These are phyloP conservation scores for Nigrospora osmanthi DNA, from an alignment of 2,329 filamentous ascomycete genomes.

Conservation along the genomic window DNA sequence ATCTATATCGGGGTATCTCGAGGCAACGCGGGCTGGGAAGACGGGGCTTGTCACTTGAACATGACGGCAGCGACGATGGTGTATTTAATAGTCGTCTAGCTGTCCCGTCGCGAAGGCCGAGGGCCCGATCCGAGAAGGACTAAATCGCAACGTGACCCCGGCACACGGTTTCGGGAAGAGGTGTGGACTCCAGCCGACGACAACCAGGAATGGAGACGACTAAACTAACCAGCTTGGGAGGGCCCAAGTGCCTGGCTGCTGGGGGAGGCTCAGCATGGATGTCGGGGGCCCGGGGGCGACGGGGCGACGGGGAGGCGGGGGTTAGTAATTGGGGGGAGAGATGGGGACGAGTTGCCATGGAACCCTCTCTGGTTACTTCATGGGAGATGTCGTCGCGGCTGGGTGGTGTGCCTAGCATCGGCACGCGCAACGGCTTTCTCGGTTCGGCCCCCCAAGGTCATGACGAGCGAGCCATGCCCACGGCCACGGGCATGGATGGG, in stretches of 20 bases:
- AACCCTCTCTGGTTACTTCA: constrained; percentile 4
- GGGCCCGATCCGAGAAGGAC: not conserved
- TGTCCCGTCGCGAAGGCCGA: not conserved
- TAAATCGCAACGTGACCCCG: not conserved
- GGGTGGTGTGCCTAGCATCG: not conserved
- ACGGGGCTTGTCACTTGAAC: not conserved
- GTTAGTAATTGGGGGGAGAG: not conserved
- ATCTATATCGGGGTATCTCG: constrained; percentile 1
- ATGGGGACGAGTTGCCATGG: constrained; percentile 4
- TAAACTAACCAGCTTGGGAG: not conserved
- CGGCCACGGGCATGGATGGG: too few species aligned
- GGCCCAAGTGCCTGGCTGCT: not conserved
- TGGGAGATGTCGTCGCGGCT: too few species aligned
- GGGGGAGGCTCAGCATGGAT: not conserved
- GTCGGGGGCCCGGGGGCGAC: not conserved
- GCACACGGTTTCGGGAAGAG: not conserved
- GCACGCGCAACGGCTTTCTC: too few species aligned
- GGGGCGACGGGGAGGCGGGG: not conserved
- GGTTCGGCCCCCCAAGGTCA: too few species aligned
- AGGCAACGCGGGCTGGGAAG: too few species aligned
- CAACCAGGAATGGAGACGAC: not conserved
- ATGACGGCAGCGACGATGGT: not conserved
- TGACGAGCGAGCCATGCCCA: too few species aligned
- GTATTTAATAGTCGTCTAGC: not conserved
- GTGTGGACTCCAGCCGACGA: not conserved